Evolutionary conservation across 73 alveolate species (phyloP).

Genomic region (Uronychia binucleata): DNA sequence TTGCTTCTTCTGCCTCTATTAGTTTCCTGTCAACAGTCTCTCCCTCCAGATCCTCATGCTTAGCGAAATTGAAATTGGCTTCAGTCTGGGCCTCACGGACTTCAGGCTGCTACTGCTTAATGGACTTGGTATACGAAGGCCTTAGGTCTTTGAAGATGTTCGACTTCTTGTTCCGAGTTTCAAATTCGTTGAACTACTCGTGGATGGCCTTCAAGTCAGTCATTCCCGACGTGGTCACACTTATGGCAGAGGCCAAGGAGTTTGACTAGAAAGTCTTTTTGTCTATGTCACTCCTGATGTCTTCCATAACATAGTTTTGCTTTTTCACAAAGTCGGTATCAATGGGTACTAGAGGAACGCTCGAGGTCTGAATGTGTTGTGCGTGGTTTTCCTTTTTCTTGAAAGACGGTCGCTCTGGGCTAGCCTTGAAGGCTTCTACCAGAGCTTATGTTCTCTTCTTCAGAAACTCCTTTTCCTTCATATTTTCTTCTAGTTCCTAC

Average conservation of each 20-base stretch:
- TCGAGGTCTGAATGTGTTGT: background rate
- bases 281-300: slow-evolving; percentile 1
- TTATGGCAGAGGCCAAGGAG: background rate
- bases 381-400: background rate
- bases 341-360: background rate
- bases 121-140: no score
- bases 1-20: background rate
- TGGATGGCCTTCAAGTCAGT: background rate
- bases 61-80: background rate
- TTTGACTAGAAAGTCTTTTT: background rate
- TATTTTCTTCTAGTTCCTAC: background rate
- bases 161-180: background rate
- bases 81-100: background rate
- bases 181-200: background rate
- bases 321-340: background rate
- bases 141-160: background rate
- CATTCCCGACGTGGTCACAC: background rate
- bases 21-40: background rate
- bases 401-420: background rate
- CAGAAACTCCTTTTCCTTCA: background rate
- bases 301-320: background rate
- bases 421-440: background rate
- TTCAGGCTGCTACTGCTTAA: no score
- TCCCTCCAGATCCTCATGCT: background rate
- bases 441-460: slow-evolving; percentile 1